Percentiles rank a stretch among this genome's conserved stretches.
These are phyloP conservation scores for Glomus cerebriforme DNA, from an alignment of 192 early-diverging fungal genomes.

Conservation along the genomic window DNA sequence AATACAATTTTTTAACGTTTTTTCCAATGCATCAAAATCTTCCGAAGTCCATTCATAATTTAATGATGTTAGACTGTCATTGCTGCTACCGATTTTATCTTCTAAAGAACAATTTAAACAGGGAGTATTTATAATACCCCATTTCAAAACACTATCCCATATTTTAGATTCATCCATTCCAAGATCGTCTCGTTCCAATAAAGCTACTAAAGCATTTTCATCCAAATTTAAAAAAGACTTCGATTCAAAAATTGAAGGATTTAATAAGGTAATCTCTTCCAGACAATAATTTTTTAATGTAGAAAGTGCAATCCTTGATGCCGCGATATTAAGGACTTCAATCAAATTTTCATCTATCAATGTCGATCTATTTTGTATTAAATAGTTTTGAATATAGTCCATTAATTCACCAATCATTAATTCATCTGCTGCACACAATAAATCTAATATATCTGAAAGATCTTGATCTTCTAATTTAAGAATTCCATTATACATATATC, in stretches of 20 bases:
- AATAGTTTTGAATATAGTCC: background rate
- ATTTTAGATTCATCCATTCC: background rate
- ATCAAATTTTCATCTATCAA: conserved; percentile 10
- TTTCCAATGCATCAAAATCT: conserved; percentile 13
- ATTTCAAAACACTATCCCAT: conserved; percentile 8
- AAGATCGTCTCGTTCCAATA: conserved; percentile 25
- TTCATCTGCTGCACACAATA: conserved; percentile 24
- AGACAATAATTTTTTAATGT: conserved; percentile 10
- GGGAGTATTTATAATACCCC: conserved; percentile 12
- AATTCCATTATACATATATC: conserved; percentile 22
- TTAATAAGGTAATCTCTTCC: background rate
- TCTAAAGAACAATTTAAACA: background rate
- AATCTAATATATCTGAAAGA: background rate
- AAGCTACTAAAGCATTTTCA: background rate
- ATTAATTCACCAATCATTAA: conserved; percentile 12
- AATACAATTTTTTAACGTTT: conserved; percentile 14
- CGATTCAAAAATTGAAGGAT: conserved; percentile 8
- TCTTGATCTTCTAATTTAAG: background rate
- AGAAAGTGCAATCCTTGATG: background rate
- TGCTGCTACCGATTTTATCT: background rate
- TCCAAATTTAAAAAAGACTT: background rate
- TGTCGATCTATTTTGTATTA: background rate
- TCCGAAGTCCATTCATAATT: background rate
- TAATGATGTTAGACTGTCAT: too few relatives aligned
- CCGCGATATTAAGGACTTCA: background rate